Conservation (phyloP, 2,329 filamentous ascomycete species). For the Aspergillus bombycis region DNA sequence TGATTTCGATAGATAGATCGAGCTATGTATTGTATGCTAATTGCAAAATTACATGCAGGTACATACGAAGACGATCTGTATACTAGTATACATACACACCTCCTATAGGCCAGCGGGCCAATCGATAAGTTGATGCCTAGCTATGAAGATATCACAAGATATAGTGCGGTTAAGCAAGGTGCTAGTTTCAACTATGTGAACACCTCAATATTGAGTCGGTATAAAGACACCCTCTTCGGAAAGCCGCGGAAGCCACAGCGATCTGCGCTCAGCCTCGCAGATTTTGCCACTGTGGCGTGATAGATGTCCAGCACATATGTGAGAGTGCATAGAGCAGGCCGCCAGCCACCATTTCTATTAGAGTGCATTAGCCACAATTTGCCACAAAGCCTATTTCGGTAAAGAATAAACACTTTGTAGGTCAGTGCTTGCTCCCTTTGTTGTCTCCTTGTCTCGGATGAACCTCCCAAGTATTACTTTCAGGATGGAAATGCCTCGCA, state of each 20-base stretch:
- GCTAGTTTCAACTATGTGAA: background rate
- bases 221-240: background rate
- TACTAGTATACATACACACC: no score
- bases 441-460: background rate
- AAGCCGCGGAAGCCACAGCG: background rate
- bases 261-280: background rate
- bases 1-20: background rate
- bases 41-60: background rate
- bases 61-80: background rate
- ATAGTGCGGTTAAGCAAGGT: background rate
- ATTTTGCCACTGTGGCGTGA: background rate
- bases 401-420: background rate
- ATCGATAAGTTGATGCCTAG: background rate
- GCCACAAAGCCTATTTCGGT: background rate
- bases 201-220: background rate
- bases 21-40: background rate
- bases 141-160: background rate
- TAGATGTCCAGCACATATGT: background rate
- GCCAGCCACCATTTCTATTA: background rate
- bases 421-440: background rate
- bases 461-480: background rate
- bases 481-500: background rate
- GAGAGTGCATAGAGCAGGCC: background rate
- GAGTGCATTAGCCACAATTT: conserved; percentile 1
- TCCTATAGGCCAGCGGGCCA: background rate